Percentiles rank a stretch among this genome's conserved stretches.
phyloP scores from a whole-genome alignment of 768 basidiomycete species.

The Rhizopogon vulgaris region DNA sequence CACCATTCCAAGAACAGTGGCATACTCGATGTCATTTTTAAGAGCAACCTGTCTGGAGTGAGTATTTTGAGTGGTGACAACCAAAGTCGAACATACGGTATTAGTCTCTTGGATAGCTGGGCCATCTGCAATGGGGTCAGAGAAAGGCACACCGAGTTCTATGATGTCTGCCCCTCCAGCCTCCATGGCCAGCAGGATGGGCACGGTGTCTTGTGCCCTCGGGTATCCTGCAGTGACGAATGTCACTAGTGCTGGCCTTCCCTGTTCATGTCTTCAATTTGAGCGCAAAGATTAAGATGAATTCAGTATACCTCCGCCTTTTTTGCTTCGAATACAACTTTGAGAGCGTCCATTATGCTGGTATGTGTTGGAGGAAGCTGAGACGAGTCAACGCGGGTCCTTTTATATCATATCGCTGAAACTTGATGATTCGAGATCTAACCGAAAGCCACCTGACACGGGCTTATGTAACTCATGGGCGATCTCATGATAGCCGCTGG shows the following conservation, averaged over 20 bases:
- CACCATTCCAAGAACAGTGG: conserved; percentile 63
- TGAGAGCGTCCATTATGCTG: conserved; percentile 22
- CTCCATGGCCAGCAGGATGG: conserved; percentile 84
- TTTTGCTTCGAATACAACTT: conserved; percentile 20
- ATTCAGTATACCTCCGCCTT: conserved; percentile 10
- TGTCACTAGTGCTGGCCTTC: conserved; percentile 60
- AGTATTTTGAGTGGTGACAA: background rate
- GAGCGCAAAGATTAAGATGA: background rate
- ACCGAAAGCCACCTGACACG: background rate
- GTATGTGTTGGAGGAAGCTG: background rate
- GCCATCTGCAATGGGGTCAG: conserved; percentile 92
- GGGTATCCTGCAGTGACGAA: conserved; percentile 95
- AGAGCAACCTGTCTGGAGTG: conserved; percentile 62
- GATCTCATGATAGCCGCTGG: too few species aligned
- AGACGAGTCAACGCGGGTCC: background rate
- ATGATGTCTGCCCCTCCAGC: conserved; percentile 88
- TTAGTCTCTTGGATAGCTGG: conserved; percentile 89
- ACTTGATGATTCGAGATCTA: too few species aligned
- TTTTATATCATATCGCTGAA: too few species aligned
- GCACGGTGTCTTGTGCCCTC: conserved; percentile 67
- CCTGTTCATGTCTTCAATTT: conserved; percentile 29
- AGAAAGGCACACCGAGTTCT: conserved; percentile 91
- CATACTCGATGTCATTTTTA: conserved; percentile 70
- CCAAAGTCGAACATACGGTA: conserved; percentile 45
- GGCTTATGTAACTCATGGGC: too few species aligned